Percentiles rank a stretch among this genome's conserved stretches.
Conservation (phyloP, 371 early-diverging fungal species). For the Haplosporangium sp. region DNA sequence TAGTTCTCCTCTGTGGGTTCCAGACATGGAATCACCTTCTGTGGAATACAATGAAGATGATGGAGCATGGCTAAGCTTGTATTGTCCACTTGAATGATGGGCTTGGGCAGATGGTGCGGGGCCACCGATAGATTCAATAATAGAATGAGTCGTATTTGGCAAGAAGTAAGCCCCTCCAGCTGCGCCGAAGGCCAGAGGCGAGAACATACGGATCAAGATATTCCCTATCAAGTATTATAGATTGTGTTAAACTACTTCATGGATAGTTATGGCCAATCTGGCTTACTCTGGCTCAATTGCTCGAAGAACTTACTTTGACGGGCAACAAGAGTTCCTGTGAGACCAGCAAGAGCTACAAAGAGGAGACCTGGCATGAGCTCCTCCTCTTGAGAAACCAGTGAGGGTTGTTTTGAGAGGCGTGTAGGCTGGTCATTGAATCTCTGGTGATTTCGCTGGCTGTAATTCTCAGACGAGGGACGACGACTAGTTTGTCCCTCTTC, state of each 20-base stretch:
- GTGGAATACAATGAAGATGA: conserved; percentile 6
- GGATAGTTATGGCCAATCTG: not conserved
- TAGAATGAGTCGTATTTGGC: conserved; percentile 34
- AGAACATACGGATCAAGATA: conserved; percentile 42
- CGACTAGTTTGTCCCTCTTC: conserved; percentile 2
- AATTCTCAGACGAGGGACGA: not conserved
- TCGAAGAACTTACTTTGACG: conserved; percentile 37
- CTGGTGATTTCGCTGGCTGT: not conserved
- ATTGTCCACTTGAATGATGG: not conserved
- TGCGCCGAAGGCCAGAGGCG: conserved; percentile 41
- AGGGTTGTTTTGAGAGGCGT: conserved; percentile 12
- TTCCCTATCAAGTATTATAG: conserved; percentile 14
- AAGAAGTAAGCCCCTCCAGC: conserved; percentile 49
- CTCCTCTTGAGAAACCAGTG: conserved; percentile 28
- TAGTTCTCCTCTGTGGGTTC: conserved; percentile 15
- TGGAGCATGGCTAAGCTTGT: not conserved
- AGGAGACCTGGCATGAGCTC: conserved; percentile 44
- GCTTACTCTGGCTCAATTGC: too few relatives aligned
- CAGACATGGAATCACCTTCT: not conserved
- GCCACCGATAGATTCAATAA: conserved; percentile 27
- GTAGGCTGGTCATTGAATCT: not conserved
- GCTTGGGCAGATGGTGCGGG: conserved; percentile 5
- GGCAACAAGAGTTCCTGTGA: conserved; percentile 39
- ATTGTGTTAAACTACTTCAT: too few relatives aligned
- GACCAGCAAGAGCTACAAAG: conserved; percentile 43